Percentiles rank a stretch among this genome's conserved stretches.
These are phyloP conservation scores for Arachnopeziza araneosa DNA, from an alignment of 2,329 filamentous ascomycete genomes.

Conservation along the genomic window DNA sequence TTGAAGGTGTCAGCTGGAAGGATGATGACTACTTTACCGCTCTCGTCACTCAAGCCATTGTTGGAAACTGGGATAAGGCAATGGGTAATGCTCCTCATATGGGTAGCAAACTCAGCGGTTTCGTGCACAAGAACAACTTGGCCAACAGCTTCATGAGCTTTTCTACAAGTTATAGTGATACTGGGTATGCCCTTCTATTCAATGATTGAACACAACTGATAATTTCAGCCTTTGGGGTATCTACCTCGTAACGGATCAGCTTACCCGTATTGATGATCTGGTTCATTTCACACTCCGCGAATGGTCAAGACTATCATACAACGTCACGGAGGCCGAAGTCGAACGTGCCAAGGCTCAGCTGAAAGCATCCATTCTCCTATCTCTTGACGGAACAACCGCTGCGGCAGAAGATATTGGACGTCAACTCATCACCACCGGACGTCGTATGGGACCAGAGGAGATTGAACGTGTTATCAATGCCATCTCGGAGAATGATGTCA, in stretches of 20 bases:
- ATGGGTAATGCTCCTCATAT: slow-evolving; percentile 97
- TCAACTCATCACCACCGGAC: slow-evolving; percentile 96
- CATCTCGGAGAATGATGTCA: slow-evolving; percentile 94
- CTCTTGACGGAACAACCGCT: slow-evolving; percentile 93
- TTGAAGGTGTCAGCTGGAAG: slow-evolving; percentile 99
- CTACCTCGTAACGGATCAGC: slow-evolving; percentile 91
- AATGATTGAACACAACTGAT: slow-evolving; percentile 31
- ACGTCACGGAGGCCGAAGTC: slow-evolving; percentile 82
- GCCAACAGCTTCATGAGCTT: slow-evolving; percentile 99
- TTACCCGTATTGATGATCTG: slow-evolving; percentile 84
- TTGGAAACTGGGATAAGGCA: slow-evolving; percentile 99
- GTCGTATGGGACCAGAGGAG: slow-evolving; percentile 84
- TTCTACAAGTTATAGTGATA: slow-evolving; percentile 98
- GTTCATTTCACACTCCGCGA: slow-evolving; percentile 98
- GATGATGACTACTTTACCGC: slow-evolving; percentile 99
- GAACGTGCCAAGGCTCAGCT: slow-evolving; percentile 99
- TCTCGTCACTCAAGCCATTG: slow-evolving; percentile 94
- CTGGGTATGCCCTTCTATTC: slow-evolving; percentile 60
- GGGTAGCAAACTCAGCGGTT: slow-evolving; percentile 94
- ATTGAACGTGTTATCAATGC: slow-evolving; percentile 86
- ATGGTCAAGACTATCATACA: slow-evolving; percentile 91
- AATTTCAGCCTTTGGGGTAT: slow-evolving; percentile 88
- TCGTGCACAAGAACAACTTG: slow-evolving; percentile 89
- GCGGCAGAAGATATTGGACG: slow-evolving; percentile 97
- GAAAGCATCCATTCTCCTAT: slow-evolving; percentile 95